Evolutionary conservation across 1,284 basidiomycete species (phyloP), one percentile per base, ranked within the genome.

Genomic region (Inonotus obliquus): DNA sequence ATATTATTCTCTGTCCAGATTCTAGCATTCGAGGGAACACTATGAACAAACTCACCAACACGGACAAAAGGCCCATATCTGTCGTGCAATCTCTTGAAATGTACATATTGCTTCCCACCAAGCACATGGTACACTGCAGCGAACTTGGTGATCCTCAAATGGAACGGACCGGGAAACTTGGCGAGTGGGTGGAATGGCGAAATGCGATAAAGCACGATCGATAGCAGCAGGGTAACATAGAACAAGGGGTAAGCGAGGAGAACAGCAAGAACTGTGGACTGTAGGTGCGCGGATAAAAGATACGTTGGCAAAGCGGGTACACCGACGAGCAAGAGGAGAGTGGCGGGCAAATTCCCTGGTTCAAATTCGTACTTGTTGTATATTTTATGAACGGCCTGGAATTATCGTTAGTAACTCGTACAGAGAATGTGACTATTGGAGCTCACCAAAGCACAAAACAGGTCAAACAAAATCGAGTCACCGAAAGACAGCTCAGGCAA

Each of bases 171-270:
- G 38, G 69, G 68, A 55, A 63, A 70, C 13, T 53, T 23, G 9
- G 67, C 64, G 4, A 70, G 63, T 1, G 69, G 68, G 57, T 70
- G 69, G 29, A 69, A 63, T 9, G 69, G 68, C 1, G 68, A 70
- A 11, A 69, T 53, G 14, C 69, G 68, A 54, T 69, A 70, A n/a
- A 65, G 10, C 6, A 60, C 41, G 17, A 60, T 60, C 13, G 54
- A 57, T 19, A 23, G 19, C 2, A 62, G n/a, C 32, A 64, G 27
- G 19, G 47, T 41, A n/a, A 38, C n/a, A 35, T 62, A 62, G 27
- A 62, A 62, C 47, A 37, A 49, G 19, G 60, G 39, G n/a, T 29
- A 38, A 10, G 44, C 32, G 9, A 35, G 10, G 10, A 44, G 5
- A 17, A 41, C n/a, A n/a, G 56, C 7, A 14, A 57, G n/a, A 9